Base-by-base conservation (phyloP, 768 basidiomycete genomes). In the Hygrophoropsis aurantiaca region DNA sequence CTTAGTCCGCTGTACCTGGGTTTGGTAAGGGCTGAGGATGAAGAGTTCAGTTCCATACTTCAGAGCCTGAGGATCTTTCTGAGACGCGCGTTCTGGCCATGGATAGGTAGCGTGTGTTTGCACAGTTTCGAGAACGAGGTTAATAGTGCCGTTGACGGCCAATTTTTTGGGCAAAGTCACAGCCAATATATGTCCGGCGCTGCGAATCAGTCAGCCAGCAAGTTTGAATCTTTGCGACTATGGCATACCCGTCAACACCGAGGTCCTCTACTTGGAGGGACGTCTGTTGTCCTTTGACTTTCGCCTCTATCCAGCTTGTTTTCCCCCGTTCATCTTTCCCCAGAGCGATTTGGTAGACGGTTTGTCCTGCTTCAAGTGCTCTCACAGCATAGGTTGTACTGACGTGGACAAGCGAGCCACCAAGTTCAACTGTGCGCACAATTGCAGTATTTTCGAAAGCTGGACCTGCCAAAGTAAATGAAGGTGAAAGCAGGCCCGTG, bases 391-490 rank as follows among this genome's bases (percentile, higher is more conserved):
- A 97, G 40, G 91, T 89, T 38, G 94, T 95, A 44, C 84, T 89
- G 74, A 94, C 82, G 72, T 87, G 85, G 46, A 92, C 87, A 19
- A 91, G 77, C 16, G 94, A 78, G 42, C 94, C 94, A 27, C 87
- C 92, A 19, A 97, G 87, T 58, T 97, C 94, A 49, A 93, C 75
- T 5, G 88, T 84, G 58, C 92, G 86, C 25, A 94, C 89, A 51
- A 98, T 78, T 52, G 87, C 90, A 18, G 87, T 90, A 57, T 93
- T 93, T 78, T 91, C 90, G 69, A 91, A 91, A 2, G 83, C 77
- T 57, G 73, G 71, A 51, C 67, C 63, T 4, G 73, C 72, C 25
- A 71, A 65, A 25, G 68, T 61, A 20, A 72, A 60, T 21, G 73
- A 62, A 32, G 71, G 64, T 42, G 69, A 60, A 11, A 81, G 59